Base-by-base conservation (phyloP, 31 red algal species). In the Asparagopsis taxiformis region DNA sequence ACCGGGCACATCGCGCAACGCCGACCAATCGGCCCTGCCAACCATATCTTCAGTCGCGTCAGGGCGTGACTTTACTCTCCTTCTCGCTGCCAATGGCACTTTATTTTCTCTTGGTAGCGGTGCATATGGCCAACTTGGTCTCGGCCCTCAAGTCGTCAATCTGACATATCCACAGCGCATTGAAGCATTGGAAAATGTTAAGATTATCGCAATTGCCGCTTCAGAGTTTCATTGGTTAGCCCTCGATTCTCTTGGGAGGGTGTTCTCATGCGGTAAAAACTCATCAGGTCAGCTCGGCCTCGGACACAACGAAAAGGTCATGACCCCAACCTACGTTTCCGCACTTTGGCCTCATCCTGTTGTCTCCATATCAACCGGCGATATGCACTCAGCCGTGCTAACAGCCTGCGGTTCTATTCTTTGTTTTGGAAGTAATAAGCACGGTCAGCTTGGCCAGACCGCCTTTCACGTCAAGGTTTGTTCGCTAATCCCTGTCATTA, bases 141-240 rank as follows among this genome's bases (percentile, higher is more conserved):
- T 75, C 37, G 87, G 77, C 21, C 28, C 55, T 22, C 59, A 41
- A 8, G 48, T 64, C 5, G 65, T 65, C 11, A 62, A 72, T 36
- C 28, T 77, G 22, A 66, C 75, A 13, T 59, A 60, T 41, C 90
- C 83, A 1, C 37, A 60, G 24, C 30, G 36, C 17, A 67, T 93
- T 39, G 38, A 70, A 44, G 55, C 38, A 4, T 37, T 82, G 22
- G 34, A 65, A 22, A 20, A 24, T 30, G 51, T 67, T 52, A 62
- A 64, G 20, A 71, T 80, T 63, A 72, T 88, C 23, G 63, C 65
- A 28, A 62, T 88, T 44, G 72, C 70, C 23, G 91, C 91, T 16
- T 76, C 83, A 3, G 77, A 85, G 34, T 80, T 78, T 70, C 82
- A 94, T 46, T 94, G 91, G 91, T 78, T 94, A 0, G 91, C 84